Evolutionary conservation across 1,139 yeast genomes (phyloP).

Genomic region (Sugiyamaella grinbergsii): DNA sequence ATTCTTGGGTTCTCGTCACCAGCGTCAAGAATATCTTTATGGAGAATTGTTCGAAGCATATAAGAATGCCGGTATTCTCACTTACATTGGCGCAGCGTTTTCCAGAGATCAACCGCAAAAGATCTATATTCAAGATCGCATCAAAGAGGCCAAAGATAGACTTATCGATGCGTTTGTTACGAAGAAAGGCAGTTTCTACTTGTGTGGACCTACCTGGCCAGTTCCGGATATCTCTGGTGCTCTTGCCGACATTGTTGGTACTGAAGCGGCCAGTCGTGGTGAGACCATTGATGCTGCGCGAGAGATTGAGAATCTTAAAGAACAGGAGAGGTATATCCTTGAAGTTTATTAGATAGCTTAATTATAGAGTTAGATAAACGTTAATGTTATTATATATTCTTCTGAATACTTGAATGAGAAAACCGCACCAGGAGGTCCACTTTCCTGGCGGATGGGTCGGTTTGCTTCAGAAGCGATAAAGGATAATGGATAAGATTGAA

Average conservation of each 20-base stretch:
- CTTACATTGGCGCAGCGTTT: conserved; percentile 97
- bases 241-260: conserved; percentile 72
- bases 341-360: conserved; percentile 68
- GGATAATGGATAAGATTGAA: no score
- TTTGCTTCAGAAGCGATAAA: no score
- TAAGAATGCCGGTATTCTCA: conserved; percentile 85
- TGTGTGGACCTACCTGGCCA: conserved; percentile 99
- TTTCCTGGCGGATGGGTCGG: no score
- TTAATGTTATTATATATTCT: no score
- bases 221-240: conserved; percentile 96
- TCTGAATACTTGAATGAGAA: no score
- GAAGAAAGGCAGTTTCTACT: conserved; percentile 85
- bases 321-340: conserved; percentile 84
- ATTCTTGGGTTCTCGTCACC: conserved; percentile 93
- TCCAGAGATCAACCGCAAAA: conserved; percentile 96
- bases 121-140: conserved; percentile 93
- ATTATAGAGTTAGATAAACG: no score
- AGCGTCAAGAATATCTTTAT: conserved; percentile 90
- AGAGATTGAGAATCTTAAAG: conserved; percentile 92
- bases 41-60: conserved; percentile 99
- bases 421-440: no score
- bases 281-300: conserved; percentile 69
- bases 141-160: conserved; percentile 71
- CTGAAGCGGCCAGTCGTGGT: conserved; percentile 71
- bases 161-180: conserved; percentile 77